A percentile compares a stretch with the other conserved stretches of the same genome.
phyloP scores from a whole-genome alignment of 257 asterid species.

The Salvia miltiorrhiza region DNA sequence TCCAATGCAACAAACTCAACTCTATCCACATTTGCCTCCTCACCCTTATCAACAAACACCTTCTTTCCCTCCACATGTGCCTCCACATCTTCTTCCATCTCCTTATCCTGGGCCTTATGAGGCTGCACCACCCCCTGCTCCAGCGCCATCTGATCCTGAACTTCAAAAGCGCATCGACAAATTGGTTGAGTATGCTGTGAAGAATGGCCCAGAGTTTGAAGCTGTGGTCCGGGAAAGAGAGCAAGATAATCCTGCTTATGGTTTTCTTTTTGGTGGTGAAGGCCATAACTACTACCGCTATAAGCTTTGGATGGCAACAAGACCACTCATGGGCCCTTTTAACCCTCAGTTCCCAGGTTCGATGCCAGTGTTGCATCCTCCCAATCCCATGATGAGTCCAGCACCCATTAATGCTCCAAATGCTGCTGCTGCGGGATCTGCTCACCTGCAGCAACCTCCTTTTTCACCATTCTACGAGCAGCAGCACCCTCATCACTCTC shows the following conservation, averaged over 20 bases:
- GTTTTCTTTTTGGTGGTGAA: constrained; percentile 95
- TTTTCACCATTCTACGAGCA: constrained; percentile 71
- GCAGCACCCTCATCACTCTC: constrained; percentile 67
- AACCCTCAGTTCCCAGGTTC: constrained; percentile 69
- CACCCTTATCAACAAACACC: constrained; percentile 79
- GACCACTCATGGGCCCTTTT: constrained; percentile 57
- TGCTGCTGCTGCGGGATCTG: constrained; percentile 48
- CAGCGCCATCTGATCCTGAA: constrained; percentile 91
- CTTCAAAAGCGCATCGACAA: constrained; percentile 93
- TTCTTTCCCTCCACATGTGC: constrained; percentile 68
- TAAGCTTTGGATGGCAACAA: constrained; percentile 76
- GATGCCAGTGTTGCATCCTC: constrained; percentile 71
- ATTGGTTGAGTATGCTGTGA: constrained; percentile 78
- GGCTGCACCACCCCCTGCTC: constrained; percentile 74
- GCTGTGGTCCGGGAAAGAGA: constrained; percentile 95
- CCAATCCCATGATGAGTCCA: constrained; percentile 79
- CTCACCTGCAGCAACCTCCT: constrained; percentile 70
- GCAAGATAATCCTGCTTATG: constrained; percentile 86
- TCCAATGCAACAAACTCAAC: constrained; percentile 72
- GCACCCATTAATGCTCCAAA: constrained; percentile 59
- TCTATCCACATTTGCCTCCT: constrained; percentile 71
- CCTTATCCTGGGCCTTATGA: constrained; percentile 72
- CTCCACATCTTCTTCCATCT: constrained; percentile 68
- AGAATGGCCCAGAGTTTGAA: constrained; percentile 97
- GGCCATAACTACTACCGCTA: constrained; percentile 87